Evolutionary conservation across 805 yeast genomes (phyloP), one percentile per base, ranked within the genome.

Genomic region (Candida oleophila): DNA sequence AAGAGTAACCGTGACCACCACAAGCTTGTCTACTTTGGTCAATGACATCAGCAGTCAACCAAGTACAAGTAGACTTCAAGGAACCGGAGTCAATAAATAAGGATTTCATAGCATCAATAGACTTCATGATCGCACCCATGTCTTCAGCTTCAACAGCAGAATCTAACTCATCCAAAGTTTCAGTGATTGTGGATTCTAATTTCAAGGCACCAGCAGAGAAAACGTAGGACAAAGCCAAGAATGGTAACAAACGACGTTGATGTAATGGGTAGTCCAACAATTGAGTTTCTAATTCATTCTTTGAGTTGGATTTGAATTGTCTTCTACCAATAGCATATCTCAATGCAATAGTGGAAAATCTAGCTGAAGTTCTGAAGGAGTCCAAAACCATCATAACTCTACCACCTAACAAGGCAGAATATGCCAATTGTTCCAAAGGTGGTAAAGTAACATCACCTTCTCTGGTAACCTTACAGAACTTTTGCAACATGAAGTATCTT

Each of bases 1-100:
- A 53, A 35, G 74, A 68, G 64, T 73, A 73, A 49, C 77, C 77
- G 54, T 68, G 76, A 44, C 77, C 77, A 56, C 77, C 77, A 59
- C 77, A 73, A 21, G 76, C 62, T 57, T 73, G 77, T 57, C 77
- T 66, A 34, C 66, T 48, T 55, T 73, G 68, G 48, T 71, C 70
- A 45, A 73, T 71, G 45, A 70, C 59, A 33, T 64, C 71, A 47
- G 73, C 73, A 22, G 71, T 69, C 48, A 65, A 58, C 77, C 77
- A 73, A 34, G 77, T 72, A 55, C 64, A 60, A 25, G 77, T 70
- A 14, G 76, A 62, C 59, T 73, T 73, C 57, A 72, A 59, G 11
- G 76, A 67, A 46, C 73, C 76, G 30, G 76, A 70, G 52, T 71
- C 77, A 46, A 71, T 64, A 48, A 73, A 73, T 45, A 73, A 65